Base-by-base conservation (phyloP, 177 flowering plant genomes). In the Vitis hybrid region DNA sequence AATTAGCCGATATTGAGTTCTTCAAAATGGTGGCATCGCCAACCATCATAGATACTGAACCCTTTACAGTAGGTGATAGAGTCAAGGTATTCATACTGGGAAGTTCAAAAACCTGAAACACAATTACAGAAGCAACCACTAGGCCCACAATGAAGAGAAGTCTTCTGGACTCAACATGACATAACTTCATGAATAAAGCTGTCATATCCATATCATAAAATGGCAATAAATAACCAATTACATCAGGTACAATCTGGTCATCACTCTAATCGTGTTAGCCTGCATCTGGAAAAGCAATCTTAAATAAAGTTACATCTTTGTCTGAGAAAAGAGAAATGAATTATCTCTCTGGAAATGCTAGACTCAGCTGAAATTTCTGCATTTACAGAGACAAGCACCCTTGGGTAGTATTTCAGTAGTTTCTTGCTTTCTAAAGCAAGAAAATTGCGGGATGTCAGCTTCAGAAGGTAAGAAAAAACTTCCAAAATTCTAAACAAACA, bases 111-210 rank as follows among this genome's bases (percentile, higher is more conserved):
- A 32, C 58, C 64, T 81, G 86, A 52, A 74, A 72, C 21, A 74
- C 71, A 24, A 79, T 12, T 12, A 68, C 6, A 18, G 62, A 56
- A 55, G 75, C 67, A 63, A 75, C 77, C 8, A 64, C 46, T 19
- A 70, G 19, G 32, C 76, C 78, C n/a, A 79, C 59, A n/a, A 84
- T 56, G 56, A 77, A 67, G 40, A 83, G 10, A 68, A 79, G 27
- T 66, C 70, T 82, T 65, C 80, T 19, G 48, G 79, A 73, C 46
- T 62, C 77, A 4, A 51, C 69, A 11, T 35, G 75, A 70, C 65
- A 72, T 17, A 67, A 69, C 32, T 72, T 59, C 67, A 49, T 67
- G 15, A 40, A 52, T 35, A 51, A 57, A 15, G 51, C 61, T 66
- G 58, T 12, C 2, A 52, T 21, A 51, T 64, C 83, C 84, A 84